Conservation (phyloP, 1,284 basidiomycete species). For the Paramarasmius palmivorus region DNA sequence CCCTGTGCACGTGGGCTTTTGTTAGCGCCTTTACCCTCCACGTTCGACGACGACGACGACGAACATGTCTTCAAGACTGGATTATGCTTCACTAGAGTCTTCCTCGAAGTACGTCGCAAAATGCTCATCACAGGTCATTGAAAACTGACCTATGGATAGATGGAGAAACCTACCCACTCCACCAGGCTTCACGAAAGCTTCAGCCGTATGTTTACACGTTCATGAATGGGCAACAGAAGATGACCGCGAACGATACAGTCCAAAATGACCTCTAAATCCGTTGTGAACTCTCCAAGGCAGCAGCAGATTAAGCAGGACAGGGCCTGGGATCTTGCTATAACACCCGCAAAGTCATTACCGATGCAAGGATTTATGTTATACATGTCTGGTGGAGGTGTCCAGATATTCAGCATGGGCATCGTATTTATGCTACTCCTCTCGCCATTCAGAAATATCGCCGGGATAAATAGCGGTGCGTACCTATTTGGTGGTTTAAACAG, state of each 20-base stretch:
- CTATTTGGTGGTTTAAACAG: background rate
- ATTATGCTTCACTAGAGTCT: slow-evolving; percentile 37
- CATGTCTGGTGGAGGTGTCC: slow-evolving; percentile 91
- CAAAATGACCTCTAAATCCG: slow-evolving; percentile 40
- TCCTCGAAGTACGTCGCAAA: slow-evolving; percentile 31
- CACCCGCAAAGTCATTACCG: slow-evolving; percentile 84
- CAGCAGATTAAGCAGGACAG: slow-evolving; percentile 74
- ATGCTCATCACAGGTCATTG: background rate
- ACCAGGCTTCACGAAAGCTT: slow-evolving; percentile 54
- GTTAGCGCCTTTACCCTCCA: background rate
- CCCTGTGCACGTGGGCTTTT: background rate
- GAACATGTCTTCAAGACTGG: slow-evolving; percentile 22
- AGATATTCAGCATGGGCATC: slow-evolving; percentile 93
- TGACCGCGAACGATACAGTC: slow-evolving; percentile 29
- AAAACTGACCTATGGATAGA: too few species aligned
- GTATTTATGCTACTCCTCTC: slow-evolving; percentile 85
- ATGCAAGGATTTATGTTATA: slow-evolving; percentile 97
- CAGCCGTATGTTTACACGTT: slow-evolving; percentile 24
- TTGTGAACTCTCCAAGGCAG: slow-evolving; percentile 33
- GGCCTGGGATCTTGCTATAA: slow-evolving; percentile 86
- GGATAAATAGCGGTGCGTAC: slow-evolving; percentile 71
- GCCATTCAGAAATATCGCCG: slow-evolving; percentile 78
- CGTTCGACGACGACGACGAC: background rate
- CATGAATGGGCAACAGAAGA: background rate
- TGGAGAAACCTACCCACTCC: slow-evolving; percentile 63